phyloP scores from a whole-genome alignment of 352 stramenopile species.

The Phytophthora ohioensis region DNA sequence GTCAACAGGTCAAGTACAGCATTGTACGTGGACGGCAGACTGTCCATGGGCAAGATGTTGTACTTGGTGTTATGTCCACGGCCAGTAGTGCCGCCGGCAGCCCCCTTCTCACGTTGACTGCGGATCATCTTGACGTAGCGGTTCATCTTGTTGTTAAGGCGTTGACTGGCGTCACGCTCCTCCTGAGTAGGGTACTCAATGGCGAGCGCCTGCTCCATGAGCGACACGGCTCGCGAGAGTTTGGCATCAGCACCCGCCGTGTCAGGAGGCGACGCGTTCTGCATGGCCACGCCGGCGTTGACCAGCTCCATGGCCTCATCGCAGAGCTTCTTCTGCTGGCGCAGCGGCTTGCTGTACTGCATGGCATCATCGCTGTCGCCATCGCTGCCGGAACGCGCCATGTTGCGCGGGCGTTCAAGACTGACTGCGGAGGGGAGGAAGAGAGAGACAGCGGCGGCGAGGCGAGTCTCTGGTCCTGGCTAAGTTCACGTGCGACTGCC shows the following conservation, averaged over 20 bases:
- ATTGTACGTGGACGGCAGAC: conserved; percentile 74
- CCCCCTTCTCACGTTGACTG: conserved; percentile 72
- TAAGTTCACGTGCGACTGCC: conserved; percentile 37
- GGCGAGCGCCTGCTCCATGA: conserved; percentile 81
- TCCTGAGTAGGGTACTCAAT: conserved; percentile 81
- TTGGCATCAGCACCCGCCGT: conserved; percentile 64
- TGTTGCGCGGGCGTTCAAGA: conserved; percentile 49
- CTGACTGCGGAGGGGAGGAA: conserved; percentile 20
- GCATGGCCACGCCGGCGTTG: conserved; percentile 80
- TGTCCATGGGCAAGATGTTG: conserved; percentile 82
- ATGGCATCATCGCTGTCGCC: conserved; percentile 69
- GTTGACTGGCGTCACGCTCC: conserved; percentile 74
- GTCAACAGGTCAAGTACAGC: conserved; percentile 60
- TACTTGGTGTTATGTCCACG: conserved; percentile 55
- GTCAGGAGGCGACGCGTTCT: conserved; percentile 74
- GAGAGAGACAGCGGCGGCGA: conserved; percentile 30
- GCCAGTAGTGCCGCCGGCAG: conserved; percentile 37
- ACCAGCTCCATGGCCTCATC: conserved; percentile 86
- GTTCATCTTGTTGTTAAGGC: conserved; percentile 87
- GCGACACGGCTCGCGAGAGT: conserved; percentile 70
- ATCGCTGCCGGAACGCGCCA: conserved; percentile 60
- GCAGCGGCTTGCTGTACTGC: conserved; percentile 66
- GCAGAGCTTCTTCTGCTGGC: conserved; percentile 81
- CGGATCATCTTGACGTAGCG: conserved; percentile 91
- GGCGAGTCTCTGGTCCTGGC: conserved; percentile 24